Percentiles rank a stretch among this genome's conserved stretches.
phyloP scores from a whole-genome alignment of 2,329 filamentous ascomycete species.

The Scedosporium aurantiacum region DNA sequence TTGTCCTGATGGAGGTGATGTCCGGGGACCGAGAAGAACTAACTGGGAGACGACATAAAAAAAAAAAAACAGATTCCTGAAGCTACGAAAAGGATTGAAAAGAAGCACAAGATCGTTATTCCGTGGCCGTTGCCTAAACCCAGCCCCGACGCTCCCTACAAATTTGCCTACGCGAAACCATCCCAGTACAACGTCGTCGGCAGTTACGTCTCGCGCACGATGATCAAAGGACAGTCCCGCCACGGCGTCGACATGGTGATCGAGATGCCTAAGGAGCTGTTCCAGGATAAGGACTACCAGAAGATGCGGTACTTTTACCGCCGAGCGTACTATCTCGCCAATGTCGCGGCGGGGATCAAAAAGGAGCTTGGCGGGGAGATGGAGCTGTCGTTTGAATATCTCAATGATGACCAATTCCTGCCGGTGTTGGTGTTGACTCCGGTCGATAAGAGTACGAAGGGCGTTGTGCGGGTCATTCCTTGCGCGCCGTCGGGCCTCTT shows the following conservation, averaged over 20 bases:
- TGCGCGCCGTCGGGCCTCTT: conserved; percentile 62
- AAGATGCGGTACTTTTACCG: conserved; percentile 94
- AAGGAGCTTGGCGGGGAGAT: conserved; percentile 41
- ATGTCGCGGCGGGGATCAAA: conserved; percentile 61
- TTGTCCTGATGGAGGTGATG: background rate
- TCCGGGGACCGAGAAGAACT: background rate
- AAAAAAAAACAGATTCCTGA: conserved; percentile 53
- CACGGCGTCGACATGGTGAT: conserved; percentile 72
- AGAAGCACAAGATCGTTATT: conserved; percentile 56
- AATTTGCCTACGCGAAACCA: conserved; percentile 67
- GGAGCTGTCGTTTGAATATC: conserved; percentile 50
- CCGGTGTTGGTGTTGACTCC: conserved; percentile 45
- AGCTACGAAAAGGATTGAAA: conserved; percentile 56
- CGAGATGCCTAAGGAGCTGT: conserved; percentile 67
- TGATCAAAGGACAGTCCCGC: conserved; percentile 49
- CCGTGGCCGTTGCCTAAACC: conserved; percentile 80
- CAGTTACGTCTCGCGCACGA: conserved; percentile 70
- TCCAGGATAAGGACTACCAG: conserved; percentile 90
- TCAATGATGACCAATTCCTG: conserved; percentile 65
- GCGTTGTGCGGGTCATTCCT: conserved; percentile 65
- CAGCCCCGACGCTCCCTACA: conserved; percentile 65
- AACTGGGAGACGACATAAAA: background rate
- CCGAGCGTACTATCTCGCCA: conserved; percentile 80
- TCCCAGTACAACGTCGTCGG: conserved; percentile 76
- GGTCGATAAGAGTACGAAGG: conserved; percentile 23